Evolutionary conservation across 2,329 filamentous ascomycete species (phyloP), one percentile per base, ranked within the genome.

Genomic region (Botrytis galanthina): DNA sequence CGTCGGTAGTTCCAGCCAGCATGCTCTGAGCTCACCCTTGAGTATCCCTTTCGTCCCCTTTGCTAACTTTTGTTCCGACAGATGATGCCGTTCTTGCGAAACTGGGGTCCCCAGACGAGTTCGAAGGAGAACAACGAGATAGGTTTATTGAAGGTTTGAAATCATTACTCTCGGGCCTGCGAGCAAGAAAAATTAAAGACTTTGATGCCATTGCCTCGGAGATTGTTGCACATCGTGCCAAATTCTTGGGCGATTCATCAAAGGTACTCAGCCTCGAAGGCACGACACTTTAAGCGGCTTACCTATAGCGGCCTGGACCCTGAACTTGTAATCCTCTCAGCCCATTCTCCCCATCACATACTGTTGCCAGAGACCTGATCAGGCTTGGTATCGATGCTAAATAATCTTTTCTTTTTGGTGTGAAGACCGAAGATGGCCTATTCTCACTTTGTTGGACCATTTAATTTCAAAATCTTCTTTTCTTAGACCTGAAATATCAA

Each of bases 81-180:
- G 92, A 93, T 84, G 89, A 92, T 81, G 88, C 90, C 80, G 90
- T 94, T 76, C 88, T 94, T 76, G 86, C 92, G 73, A 89, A 92
- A 77, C 87, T 94, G 71, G 92, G 92, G 62, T 89, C 87, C 64
- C 86, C 89, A 62, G 89, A 91, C 75, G 89, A 89, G 76, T 90
- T 89, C 80, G 87, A 85, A 60, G 87, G 87, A 77, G 87, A 89
- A 74, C 86, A 90, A 75, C 88, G 87, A 80, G 84, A 86, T 73
- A 84, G 85, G 75, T 93, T 91, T 69, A 82, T 89, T 89, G 77
- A 83, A 46, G 91, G 91, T 37, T 85, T 93, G 64, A 86, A 86
- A 73, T 84, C 87, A 76, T 83, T 92, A 51, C 86, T 93, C 73
- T 85, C 86, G 74, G 85, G 87, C 61, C 86, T 91, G 78, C 88